Conservation (phyloP, 441 rosid species). For the Theobroma grandiflorum region DNA sequence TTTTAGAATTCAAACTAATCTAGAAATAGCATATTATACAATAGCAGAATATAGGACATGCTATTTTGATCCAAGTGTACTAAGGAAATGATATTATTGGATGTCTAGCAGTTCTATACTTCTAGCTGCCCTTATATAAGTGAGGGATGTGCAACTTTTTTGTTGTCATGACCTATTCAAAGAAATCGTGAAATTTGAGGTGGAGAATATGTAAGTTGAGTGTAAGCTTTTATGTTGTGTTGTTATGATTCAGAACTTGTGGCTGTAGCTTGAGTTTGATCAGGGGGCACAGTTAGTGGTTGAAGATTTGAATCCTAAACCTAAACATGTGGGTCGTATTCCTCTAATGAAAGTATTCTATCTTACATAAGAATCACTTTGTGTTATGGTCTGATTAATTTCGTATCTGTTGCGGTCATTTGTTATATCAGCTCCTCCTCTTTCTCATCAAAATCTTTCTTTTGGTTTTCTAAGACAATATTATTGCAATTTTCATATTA, state of each 20-base stretch:
- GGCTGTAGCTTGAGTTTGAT: slow-evolving; percentile 42
- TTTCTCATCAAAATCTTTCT: background rate
- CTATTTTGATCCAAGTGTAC: background rate
- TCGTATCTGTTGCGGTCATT: background rate
- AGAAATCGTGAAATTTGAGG: slow-evolving; percentile 43
- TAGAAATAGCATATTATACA: background rate
- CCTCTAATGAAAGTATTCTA: slow-evolving; percentile 27
- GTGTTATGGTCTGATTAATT: background rate
- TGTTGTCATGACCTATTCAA: slow-evolving; percentile 34
- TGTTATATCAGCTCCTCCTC: background rate
- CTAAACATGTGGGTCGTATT: background rate
- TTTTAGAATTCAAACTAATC: background rate
- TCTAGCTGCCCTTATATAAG: slow-evolving; percentile 18
- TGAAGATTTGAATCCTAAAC: slow-evolving; percentile 36
- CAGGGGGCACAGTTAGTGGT: slow-evolving; percentile 33
- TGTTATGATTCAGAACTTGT: slow-evolving; percentile 7
- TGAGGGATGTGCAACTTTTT: slow-evolving; percentile 48
- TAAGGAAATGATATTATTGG: background rate
- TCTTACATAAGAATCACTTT: background rate
- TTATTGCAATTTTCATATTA: slow-evolving; percentile 41
- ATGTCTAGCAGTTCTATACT: slow-evolving; percentile 36
- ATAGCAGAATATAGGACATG: background rate
- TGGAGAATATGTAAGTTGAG: slow-evolving; percentile 15
- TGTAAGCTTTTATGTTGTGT: background rate
- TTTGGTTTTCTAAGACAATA: slow-evolving; percentile 38